Conservation (phyloP, 768 basidiomycete species). For the Boletellus ananiceps region DNA sequence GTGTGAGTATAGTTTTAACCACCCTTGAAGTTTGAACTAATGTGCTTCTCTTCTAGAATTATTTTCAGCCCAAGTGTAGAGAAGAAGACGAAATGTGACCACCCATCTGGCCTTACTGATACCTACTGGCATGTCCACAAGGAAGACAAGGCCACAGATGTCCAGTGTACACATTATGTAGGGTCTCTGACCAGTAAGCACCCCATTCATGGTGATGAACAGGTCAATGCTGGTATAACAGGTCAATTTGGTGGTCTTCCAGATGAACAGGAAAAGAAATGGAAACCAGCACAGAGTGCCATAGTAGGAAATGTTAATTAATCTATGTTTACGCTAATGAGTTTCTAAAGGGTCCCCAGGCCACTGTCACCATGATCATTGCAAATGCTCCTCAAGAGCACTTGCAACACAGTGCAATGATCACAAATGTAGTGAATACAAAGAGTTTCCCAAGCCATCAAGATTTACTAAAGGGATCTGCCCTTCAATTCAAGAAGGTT, state of each 20-base stretch:
- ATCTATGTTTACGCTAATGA: neutral
- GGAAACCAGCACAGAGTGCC: neutral
- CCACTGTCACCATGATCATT: neutral
- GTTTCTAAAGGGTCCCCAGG: neutral
- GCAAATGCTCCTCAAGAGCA: conserved; percentile 1
- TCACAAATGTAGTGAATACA: neutral
- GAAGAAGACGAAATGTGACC: neutral
- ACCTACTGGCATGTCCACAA: neutral
- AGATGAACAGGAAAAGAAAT: neutral
- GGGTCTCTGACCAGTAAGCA: too few relatives aligned
- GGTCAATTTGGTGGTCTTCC: neutral
- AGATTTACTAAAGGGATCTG: neutral
- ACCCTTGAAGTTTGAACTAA: neutral
- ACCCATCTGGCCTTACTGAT: neutral
- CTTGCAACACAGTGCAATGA: neutral
- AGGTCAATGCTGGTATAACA: neutral
- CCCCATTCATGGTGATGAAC: too few relatives aligned
- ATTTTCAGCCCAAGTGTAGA: neutral
- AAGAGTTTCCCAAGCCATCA: neutral
- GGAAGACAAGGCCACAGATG: neutral
- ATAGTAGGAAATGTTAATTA: neutral
- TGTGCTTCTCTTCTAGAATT: neutral
- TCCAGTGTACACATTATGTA: too few relatives aligned
- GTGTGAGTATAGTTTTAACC: neutral
- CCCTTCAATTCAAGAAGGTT: neutral